Conservation (phyloP, 306 rosid genomes). For the Acacia acuminata region DNA sequence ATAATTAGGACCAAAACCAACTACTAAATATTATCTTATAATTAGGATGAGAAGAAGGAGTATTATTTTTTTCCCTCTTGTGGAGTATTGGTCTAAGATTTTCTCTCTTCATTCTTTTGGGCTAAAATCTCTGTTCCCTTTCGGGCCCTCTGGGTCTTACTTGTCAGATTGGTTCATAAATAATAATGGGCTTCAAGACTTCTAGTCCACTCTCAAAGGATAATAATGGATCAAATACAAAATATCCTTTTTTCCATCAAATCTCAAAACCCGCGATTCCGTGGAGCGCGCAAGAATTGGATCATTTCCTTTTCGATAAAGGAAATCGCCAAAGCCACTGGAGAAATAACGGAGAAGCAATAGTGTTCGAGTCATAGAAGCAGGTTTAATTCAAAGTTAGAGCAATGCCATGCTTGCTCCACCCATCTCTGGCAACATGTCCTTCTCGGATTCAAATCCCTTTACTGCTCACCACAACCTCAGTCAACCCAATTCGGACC, state of each 20-base stretch:
- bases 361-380: not conserved
- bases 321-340: not conserved
- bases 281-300: not conserved
- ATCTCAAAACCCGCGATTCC: not conserved
- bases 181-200: not conserved
- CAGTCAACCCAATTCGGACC: constrained; percentile 16
- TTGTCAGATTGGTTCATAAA: not conserved
- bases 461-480: not conserved
- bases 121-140: not conserved
- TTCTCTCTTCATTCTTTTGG: not conserved
- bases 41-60: too few species aligned
- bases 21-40: too few species aligned
- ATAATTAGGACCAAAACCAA: too few species aligned
- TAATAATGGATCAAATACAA: not conserved
- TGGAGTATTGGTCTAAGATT: constrained; percentile 36
- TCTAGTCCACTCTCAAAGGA: not conserved
- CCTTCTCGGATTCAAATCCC: constrained; percentile 21
- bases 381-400: not conserved
- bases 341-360: not conserved
- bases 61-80: too few species aligned
- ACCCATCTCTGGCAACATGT: constrained; percentile 35
- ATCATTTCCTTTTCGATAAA: not conserved
- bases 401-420: constrained; percentile 53
- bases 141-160: not conserved
- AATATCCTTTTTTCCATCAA: not conserved